Evolutionary conservation across 345 rosid genomes (phyloP), one percentile per base, ranked within the genome.

Genomic region (Pistacia atlantica): DNA sequence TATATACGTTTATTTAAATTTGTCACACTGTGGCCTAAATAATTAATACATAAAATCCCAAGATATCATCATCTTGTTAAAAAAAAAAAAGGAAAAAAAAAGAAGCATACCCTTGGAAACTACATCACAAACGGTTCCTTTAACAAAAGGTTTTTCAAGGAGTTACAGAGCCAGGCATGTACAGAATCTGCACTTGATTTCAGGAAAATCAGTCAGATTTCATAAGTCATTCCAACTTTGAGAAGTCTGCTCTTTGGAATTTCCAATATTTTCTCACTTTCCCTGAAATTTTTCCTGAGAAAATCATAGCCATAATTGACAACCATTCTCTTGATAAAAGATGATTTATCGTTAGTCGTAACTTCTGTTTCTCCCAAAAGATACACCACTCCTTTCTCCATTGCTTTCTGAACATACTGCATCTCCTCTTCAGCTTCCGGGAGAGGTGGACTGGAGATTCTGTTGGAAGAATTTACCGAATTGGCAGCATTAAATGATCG

Each of bases 181-280:
- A 54, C 4, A 54, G 57, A 54, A 13, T 3, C 16, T 54, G 57
- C 6, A 16, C 7, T 54, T 54, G 7, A 18, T 13, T 54, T 16
- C 6, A 13, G 12, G 6, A 54, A 5, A 54, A 18, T 54, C 51
- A 2, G 28, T 89, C 80, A 91, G 25, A 91, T 85, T 84, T 91
- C 98, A 70, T 91, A 87, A n/a, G 90, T 86, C 97, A 95, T 92
- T 45, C 97, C 95, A 48, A 95, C 93, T 78, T 86, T 86, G 17
- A 93, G 91, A 65, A 95, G 87, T 79, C 84, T 84, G 0, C 83
- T 74, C 52, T 82, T 82, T 4, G 97, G 97, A 69, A 91, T 91
- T 5, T 84, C 92, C 78, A 90, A 75, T 38, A 84, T 70, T 75
- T 84, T 88, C 52, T 87, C 87, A 3, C 85, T 86, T 80, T 87